A percentile compares a stretch with the other conserved stretches of the same genome.
Conservation (phyloP, 2,329 filamentous ascomycete genomes). For the Tothia fuscella region DNA sequence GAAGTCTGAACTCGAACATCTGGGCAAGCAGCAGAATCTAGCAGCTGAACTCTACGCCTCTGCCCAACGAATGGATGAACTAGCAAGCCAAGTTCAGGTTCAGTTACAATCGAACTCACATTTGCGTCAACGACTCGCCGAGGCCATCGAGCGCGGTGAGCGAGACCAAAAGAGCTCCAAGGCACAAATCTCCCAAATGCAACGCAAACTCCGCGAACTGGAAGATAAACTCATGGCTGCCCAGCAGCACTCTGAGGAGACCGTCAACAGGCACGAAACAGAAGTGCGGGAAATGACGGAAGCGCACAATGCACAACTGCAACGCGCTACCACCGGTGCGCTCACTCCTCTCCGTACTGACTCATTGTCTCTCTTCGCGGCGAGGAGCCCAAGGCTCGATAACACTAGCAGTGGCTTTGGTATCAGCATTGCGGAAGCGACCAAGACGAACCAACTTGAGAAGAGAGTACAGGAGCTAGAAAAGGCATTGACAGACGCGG, state of each 20-base stretch:
- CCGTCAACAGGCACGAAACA: slow-evolving; percentile 72
- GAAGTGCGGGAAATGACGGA: slow-evolving; percentile 67
- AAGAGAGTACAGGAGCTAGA: slow-evolving; percentile 75
- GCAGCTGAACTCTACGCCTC: slow-evolving; percentile 61
- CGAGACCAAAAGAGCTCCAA: slow-evolving; percentile 70
- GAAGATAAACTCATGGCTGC: slow-evolving; percentile 76
- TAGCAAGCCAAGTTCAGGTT: slow-evolving; percentile 65
- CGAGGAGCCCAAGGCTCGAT: slow-evolving; percentile 47
- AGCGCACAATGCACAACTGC: slow-evolving; percentile 63
- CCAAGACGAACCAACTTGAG: slow-evolving; percentile 64
- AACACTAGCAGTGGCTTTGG: slow-evolving; percentile 46
- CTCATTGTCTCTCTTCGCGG: slow-evolving; percentile 47
- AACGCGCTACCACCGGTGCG: slow-evolving; percentile 34
- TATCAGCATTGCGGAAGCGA: slow-evolving; percentile 51
- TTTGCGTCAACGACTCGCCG: slow-evolving; percentile 62
- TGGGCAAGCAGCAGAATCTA: slow-evolving; percentile 51
- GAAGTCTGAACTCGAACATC: slow-evolving; percentile 41
- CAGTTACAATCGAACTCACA: slow-evolving; percentile 69
- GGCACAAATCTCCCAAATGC: slow-evolving; percentile 70
- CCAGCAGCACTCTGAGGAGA: slow-evolving; percentile 77
- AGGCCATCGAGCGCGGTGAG: slow-evolving; percentile 75
- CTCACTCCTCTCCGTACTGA: slow-evolving; percentile 6
- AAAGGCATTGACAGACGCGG: slow-evolving; percentile 61
- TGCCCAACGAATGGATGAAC: slow-evolving; percentile 64
- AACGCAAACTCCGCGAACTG: slow-evolving; percentile 64